Percentiles rank a stretch among this genome's conserved stretches.
These are phyloP conservation scores for Claviceps pazoutovae DNA, from an alignment of 2,329 filamentous ascomycete species.

Conservation along the genomic window DNA sequence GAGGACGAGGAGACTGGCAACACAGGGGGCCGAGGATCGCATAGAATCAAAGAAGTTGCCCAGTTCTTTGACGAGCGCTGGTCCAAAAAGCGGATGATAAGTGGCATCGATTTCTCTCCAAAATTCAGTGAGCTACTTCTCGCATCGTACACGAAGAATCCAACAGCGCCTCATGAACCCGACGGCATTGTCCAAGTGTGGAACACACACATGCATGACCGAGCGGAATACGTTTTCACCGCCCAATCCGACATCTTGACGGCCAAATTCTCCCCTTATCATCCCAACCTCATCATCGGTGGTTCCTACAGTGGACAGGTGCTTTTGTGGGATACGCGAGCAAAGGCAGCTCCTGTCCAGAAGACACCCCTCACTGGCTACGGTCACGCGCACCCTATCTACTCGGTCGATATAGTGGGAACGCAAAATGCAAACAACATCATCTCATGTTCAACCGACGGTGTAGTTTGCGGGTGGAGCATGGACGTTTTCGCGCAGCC, in stretches of 20 bases:
- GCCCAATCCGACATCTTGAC: constrained; percentile 91
- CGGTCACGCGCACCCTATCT: constrained; percentile 91
- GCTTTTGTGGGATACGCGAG: constrained; percentile 89
- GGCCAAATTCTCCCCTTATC: constrained; percentile 96
- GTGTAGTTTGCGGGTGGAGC: constrained; percentile 92
- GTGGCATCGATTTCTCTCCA: constrained; percentile 85
- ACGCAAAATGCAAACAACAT: constrained; percentile 99
- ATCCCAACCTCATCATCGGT: constrained; percentile 89
- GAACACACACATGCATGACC: constrained; percentile 89
- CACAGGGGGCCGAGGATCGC: constrained; percentile 53
- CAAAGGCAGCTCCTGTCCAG: constrained; percentile 77
- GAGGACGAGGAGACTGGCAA: constrained; percentile 68
- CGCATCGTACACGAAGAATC: constrained; percentile 94
- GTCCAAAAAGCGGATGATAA: constrained; percentile 97
- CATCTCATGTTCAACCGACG: constrained; percentile 90
- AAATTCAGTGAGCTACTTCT: constrained; percentile 90
- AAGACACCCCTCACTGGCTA: constrained; percentile 92
- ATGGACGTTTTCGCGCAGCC: constrained; percentile 97
- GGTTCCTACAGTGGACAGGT: constrained; percentile 96
- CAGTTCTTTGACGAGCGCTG: constrained; percentile 93
- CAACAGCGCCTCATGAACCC: constrained; percentile 83
- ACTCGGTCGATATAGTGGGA: constrained; percentile 87
- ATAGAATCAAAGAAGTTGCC: constrained; percentile 71
- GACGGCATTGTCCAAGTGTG: constrained; percentile 91
- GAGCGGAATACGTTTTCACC: constrained; percentile 93